These are phyloP conservation scores for Trebouxia gelatinosa DNA, from an alignment of 163 green algal species.

Conservation along the genomic window DNA sequence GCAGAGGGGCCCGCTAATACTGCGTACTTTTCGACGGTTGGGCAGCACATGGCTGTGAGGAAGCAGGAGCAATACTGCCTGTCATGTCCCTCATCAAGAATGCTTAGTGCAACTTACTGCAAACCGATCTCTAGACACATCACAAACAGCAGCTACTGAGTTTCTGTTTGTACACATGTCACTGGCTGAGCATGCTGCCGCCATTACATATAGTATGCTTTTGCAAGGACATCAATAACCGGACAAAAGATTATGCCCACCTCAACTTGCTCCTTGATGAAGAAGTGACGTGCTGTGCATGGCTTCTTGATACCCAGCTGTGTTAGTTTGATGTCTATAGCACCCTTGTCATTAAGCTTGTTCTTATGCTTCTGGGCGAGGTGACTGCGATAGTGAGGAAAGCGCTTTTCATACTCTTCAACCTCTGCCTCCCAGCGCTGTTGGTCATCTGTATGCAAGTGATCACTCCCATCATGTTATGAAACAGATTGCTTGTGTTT, in stretches of 20 bases:
- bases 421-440: conserved; percentile 15
- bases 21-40: no score
- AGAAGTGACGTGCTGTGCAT: conserved; percentile 4
- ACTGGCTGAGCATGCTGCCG: neutral
- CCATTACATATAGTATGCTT: neutral
- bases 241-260: neutral
- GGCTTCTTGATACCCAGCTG: conserved; percentile 26
- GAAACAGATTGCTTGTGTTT: no score
- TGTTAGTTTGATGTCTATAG: conserved; percentile 11
- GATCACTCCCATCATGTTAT: no score
- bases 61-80: no score
- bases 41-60: no score
- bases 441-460: conserved; percentile 16
- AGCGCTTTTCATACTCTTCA: neutral
- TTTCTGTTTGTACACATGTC: neutral
- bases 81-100: neutral
- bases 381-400: conserved; percentile 9
- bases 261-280: conserved; percentile 27
- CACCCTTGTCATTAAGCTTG: conserved; percentile 18
- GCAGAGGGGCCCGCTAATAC: no score
- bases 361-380: conserved; percentile 18
- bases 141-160: neutral
- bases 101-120: neutral
- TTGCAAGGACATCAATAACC: neutral
- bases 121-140: neutral